Conservation (phyloP, 345 rosid species). For the Dimocarpus longan region DNA sequence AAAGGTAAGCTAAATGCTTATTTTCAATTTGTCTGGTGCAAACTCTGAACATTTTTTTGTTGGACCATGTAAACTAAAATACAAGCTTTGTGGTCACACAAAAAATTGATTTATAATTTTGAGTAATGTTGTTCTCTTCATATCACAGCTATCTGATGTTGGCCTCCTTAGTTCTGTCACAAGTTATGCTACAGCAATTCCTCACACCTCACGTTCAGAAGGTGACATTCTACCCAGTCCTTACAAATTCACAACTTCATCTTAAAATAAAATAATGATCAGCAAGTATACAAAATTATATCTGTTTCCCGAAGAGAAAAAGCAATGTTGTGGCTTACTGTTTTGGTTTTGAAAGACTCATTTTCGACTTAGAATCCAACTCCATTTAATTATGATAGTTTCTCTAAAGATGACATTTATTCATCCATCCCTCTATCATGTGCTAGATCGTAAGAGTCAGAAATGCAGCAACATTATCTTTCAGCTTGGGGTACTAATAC, state of each 20-base stretch:
- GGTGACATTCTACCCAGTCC: conserved; percentile 38
- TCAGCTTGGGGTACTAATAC: conserved; percentile 83
- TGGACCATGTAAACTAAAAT: not conserved
- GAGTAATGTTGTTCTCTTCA: not conserved
- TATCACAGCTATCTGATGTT: conserved; percentile 66
- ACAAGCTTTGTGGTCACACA: not conserved
- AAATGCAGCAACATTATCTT: conserved; percentile 59
- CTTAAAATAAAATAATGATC: too few relatives aligned
- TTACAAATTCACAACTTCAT: not conserved
- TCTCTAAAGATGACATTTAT: not conserved
- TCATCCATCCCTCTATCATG: not conserved
- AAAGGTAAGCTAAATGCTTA: conserved; percentile 48
- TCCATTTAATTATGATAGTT: not conserved
- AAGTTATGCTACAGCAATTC: conserved; percentile 32
- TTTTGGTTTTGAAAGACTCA: too few relatives aligned
- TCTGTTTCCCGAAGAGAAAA: too few relatives aligned
- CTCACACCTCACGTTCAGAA: conserved; percentile 44
- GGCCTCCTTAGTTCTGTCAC: conserved; percentile 45
- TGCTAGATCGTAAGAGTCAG: conserved; percentile 46
- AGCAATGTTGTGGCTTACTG: too few relatives aligned
- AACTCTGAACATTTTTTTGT: not conserved
- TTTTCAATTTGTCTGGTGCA: not conserved
- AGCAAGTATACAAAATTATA: too few relatives aligned
- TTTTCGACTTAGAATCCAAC: not conserved
- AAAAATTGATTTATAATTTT: not conserved